phyloP scores from a whole-genome alignment of 805 yeast genomes.

The Middelhovenomyces tepae region DNA sequence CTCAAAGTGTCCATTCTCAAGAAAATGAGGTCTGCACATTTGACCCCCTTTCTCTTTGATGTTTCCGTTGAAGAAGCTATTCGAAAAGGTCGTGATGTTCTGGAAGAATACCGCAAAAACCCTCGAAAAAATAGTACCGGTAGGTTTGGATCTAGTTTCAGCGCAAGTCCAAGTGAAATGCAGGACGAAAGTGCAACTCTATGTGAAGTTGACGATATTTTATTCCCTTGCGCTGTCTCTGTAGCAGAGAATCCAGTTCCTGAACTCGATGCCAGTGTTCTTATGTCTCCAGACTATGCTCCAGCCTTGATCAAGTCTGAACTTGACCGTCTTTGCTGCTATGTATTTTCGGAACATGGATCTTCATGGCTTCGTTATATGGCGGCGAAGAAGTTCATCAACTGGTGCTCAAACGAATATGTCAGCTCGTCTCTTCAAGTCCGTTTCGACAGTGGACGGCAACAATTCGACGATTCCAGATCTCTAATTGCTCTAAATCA shows the following conservation, averaged over 20 bases:
- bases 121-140: too few relatives aligned
- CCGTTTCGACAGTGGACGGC: conserved; percentile 2
- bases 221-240: conserved; percentile 16
- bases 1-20: conserved; percentile 13
- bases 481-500: too few relatives aligned
- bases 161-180: too few relatives aligned
- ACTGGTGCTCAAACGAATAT: conserved; percentile 12
- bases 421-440: too few relatives aligned
- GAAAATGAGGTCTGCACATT: conserved; percentile 11
- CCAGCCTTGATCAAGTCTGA: conserved; percentile 16
- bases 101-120: too few relatives aligned
- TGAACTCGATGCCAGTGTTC: conserved; percentile 20
- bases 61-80: conserved; percentile 14
- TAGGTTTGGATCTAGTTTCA: too few relatives aligned
- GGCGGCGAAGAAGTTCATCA: conserved; percentile 18
- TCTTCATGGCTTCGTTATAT: conserved; percentile 20
- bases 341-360: conserved; percentile 21
- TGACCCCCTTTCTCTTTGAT: conserved; percentile 18
- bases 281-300: conserved; percentile 18
- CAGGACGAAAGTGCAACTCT: too few relatives aligned
- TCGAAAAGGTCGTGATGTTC: too few relatives aligned
- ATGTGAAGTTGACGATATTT: too few relatives aligned
- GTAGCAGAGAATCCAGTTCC: conserved; percentile 7
- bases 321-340: conserved; percentile 11
- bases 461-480: too few relatives aligned